Conservation (phyloP, 768 basidiomycete species). For the Tricholoma saponaceum region DNA sequence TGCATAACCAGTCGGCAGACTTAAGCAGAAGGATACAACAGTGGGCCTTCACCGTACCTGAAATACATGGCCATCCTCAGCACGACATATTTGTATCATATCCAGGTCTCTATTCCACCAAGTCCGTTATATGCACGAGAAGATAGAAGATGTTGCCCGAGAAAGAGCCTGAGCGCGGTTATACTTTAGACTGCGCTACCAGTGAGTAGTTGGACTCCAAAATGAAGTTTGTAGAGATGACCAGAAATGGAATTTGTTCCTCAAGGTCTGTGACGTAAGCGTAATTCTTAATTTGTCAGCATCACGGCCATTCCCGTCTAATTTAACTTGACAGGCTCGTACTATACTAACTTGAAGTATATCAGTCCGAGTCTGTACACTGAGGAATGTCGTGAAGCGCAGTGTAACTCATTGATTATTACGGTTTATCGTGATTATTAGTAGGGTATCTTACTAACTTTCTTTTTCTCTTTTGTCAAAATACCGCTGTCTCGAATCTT, state of each 20-base stretch:
- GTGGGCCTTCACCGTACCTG: slow-evolving; percentile 36
- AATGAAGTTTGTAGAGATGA: background rate
- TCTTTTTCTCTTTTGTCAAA: no score
- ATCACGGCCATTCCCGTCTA: no score
- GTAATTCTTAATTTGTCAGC: background rate
- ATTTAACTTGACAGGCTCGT: no score
- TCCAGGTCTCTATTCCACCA: slow-evolving; percentile 1
- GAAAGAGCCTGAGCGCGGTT: background rate
- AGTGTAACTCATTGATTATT: no score
- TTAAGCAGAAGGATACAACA: background rate
- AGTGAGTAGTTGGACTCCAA: no score
- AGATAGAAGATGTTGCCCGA: background rate
- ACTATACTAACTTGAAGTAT: no score
- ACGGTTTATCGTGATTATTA: no score
- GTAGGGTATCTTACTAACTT: no score
- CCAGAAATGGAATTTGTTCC: background rate
- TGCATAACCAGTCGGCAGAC: background rate
- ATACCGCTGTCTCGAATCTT: no score
- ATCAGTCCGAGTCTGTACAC: no score
- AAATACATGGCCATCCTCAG: slow-evolving; percentile 59
- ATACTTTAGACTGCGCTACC: background rate
- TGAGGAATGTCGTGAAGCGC: no score
- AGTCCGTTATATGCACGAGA: background rate
- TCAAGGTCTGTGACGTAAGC: background rate
- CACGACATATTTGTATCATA: slow-evolving; percentile 65